phyloP scores from a whole-genome alignment of 345 rosid genomes.

The Brassica carinata region DNA sequence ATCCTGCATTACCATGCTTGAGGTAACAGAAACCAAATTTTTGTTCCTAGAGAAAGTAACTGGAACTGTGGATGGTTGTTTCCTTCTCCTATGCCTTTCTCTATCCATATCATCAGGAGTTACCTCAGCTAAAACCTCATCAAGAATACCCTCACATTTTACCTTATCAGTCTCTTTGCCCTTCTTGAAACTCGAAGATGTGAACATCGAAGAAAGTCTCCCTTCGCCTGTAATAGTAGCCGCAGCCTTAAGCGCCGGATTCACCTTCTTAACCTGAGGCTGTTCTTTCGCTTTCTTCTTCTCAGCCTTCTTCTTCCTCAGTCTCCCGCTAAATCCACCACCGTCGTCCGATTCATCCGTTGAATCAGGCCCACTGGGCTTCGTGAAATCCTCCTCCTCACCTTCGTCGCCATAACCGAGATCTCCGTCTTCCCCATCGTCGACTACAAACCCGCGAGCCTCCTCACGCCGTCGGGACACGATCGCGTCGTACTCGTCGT shows the following conservation, averaged over 20 bases:
- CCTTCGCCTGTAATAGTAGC: constrained; percentile 88
- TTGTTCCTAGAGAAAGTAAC: constrained; percentile 28
- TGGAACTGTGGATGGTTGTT: constrained; percentile 26
- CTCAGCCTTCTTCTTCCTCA: constrained; percentile 57
- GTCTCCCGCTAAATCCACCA: constrained; percentile 43
- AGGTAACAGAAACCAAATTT: constrained; percentile 18
- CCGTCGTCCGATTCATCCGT: constrained; percentile 71
- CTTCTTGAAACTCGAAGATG: constrained; percentile 71
- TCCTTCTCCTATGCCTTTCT: constrained; percentile 60
- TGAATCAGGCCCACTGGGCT: constrained; percentile 53
- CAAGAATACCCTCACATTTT: constrained; percentile 67
- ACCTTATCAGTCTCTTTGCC: constrained; percentile 63
- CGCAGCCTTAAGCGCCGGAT: constrained; percentile 66
- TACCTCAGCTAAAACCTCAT: constrained; percentile 75
- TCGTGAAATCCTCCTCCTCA: constrained; percentile 92
- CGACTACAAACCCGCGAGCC: constrained; percentile 72
- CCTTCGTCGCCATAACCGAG: constrained; percentile 87
- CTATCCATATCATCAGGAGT: constrained; percentile 80
- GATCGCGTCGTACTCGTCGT: constrained; percentile 72
- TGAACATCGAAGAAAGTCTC: constrained; percentile 79
- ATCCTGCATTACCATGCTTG: constrained; percentile 8
- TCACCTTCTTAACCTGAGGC: constrained; percentile 55
- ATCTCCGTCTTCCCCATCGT: constrained; percentile 74
- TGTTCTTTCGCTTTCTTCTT: constrained; percentile 50
- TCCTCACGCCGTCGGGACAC: constrained; percentile 81